Base-by-base conservation (phyloP, 768 basidiomycete genomes). In the Arthromyces matolae region DNA sequence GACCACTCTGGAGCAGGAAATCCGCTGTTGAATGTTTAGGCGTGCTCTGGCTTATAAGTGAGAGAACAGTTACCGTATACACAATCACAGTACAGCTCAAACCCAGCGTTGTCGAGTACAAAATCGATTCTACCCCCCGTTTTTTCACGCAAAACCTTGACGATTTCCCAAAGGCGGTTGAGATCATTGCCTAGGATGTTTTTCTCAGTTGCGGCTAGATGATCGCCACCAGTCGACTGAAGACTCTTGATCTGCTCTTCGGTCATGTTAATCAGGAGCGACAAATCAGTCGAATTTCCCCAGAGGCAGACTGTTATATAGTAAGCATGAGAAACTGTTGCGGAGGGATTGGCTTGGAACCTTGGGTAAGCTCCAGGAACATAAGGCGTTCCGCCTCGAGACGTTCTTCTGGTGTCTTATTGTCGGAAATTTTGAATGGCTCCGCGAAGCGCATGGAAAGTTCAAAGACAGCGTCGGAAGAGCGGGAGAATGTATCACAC, bases 281-380 rank as follows among this genome's bases (percentile, higher is more conserved):
- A 95, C 41, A 96, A 75, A 67, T 96, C 94, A 41, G 94, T 97
- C 8, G 93, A 93, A 69, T 97, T 96, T 13, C 94, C 94, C 93
- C 93, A 96, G 10, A 95, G 76, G 62, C 93, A 95, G 43, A 96
- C 92, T 90, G 40, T 27, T 12, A 42, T 8, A 54, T 5, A 28
- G 45, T 47, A 28, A 38, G 39, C n/a, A 29, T 35, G n/a, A 33
- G 35, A 19, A 49, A 14, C 13, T 27, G 18, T 18, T 50, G 32
- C 53, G 12, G 37, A 38, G 2, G 32, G 59, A 73, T n/a, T n/a
- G n/a, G n/a, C n/a, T n/a, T n/a, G n/a, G 39, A 50, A 88, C 89
- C 83, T 78, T 96, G 94, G 4, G 93, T 93, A 40, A 97, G 68
- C 65, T 97, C 94, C 37, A 86, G 71, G 73, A 97, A 97, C 83